phyloP scores from a whole-genome alignment of 2,329 filamentous ascomycete species.

The Metarhizium brunneum region DNA sequence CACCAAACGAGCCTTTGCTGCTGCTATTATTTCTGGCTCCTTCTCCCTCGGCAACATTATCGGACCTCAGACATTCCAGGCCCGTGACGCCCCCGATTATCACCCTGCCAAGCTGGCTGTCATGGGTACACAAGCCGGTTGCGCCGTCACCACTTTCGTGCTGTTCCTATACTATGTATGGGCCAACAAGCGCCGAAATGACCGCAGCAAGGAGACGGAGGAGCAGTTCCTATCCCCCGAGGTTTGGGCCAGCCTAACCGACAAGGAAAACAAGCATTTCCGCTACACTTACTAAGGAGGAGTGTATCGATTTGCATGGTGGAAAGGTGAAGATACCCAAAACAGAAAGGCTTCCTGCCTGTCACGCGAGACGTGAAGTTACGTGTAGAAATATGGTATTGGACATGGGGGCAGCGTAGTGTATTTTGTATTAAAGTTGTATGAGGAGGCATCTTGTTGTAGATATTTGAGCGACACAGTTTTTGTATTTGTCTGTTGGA shows the following conservation, averaged over 20 bases:
- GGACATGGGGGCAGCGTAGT: no score
- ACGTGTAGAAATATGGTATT: neutral
- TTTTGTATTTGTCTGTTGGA: no score
- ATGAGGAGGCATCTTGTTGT: no score
- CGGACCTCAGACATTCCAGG: conserved; percentile 46
- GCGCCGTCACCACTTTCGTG: conserved; percentile 29
- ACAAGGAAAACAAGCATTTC: conserved; percentile 48
- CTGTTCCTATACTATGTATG: conserved; percentile 42
- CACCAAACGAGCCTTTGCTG: conserved; percentile 42
- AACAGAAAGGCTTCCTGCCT: neutral
- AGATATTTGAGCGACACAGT: no score
- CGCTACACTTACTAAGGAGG: conserved; percentile 35
- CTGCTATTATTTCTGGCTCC: conserved; percentile 37
- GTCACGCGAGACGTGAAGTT: neutral
- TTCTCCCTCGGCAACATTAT: conserved; percentile 48
- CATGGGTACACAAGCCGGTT: conserved; percentile 39
- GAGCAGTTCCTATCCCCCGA: conserved; percentile 31
- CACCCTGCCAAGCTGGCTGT: conserved; percentile 45
- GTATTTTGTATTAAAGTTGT: no score
- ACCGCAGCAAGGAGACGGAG: conserved; percentile 23
- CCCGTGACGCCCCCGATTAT: conserved; percentile 40
- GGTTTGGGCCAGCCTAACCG: conserved; percentile 41
- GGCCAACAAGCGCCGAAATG: conserved; percentile 32
- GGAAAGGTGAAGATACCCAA: neutral
- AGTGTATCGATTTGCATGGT: neutral